Evolutionary conservation across 148 eudicot species (phyloP).

Genomic region (Bassia scoparia): DNA sequence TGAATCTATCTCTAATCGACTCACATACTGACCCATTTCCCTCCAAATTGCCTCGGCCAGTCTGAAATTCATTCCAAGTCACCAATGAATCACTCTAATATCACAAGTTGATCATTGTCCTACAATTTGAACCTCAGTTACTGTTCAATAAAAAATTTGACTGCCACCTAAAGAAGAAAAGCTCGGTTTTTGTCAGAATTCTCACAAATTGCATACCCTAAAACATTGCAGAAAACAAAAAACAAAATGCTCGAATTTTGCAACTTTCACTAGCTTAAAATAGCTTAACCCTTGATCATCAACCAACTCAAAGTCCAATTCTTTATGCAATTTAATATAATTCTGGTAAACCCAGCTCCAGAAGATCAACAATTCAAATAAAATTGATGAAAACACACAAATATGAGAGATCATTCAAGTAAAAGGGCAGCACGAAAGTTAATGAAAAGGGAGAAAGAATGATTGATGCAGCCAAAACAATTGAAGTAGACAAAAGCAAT

Average conservation of each 20-base stretch:
- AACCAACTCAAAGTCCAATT: neutral
- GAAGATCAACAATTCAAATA: too few relatives aligned
- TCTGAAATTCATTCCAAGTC: constrained; percentile 25
- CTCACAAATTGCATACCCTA: neutral
- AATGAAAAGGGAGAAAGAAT: too few relatives aligned
- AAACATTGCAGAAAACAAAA: neutral
- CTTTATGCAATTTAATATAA: too few relatives aligned
- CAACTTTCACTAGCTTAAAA: neutral
- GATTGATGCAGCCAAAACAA: too few relatives aligned
- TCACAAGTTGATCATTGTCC: constrained; percentile 2
- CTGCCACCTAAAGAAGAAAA: neutral
- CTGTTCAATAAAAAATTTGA: neutral
- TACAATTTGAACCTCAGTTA: neutral
- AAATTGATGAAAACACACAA: too few relatives aligned
- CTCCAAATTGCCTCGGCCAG: constrained; percentile 15
- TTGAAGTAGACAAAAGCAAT: too few relatives aligned
- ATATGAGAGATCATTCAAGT: too few relatives aligned
- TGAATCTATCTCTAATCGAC: constrained; percentile 21
- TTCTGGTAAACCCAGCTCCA: too few relatives aligned
- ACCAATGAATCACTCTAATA: neutral
- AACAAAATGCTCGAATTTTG: neutral
- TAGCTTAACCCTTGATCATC: neutral
- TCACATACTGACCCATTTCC: constrained; percentile 32
- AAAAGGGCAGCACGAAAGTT: too few relatives aligned
- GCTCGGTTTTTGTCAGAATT: neutral